A percentile compares a stretch with the other conserved stretches of the same genome.
These are phyloP conservation scores for Mortierella alpina DNA, from an alignment of 192 early-diverging fungal genomes.

Conservation along the genomic window DNA sequence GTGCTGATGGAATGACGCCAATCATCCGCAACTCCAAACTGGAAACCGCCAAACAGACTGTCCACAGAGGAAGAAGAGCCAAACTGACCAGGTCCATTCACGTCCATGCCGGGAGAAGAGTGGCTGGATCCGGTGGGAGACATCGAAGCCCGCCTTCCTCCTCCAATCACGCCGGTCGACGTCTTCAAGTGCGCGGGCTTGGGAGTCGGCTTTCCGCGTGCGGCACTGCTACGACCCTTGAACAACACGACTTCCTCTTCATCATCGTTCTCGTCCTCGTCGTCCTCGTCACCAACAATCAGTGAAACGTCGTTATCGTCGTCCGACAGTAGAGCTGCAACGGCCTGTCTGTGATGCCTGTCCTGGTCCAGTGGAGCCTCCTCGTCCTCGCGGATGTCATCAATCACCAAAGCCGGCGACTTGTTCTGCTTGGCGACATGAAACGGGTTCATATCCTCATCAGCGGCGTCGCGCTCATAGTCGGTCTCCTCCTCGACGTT, in stretches of 20 bases:
- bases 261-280: conserved; percentile 47
- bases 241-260: conserved; percentile 62
- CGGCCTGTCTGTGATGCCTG: conserved; percentile 31
- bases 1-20: conserved; percentile 47
- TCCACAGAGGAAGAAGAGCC: conserved; percentile 34
- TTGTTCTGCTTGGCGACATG: conserved; percentile 5
- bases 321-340: conserved; percentile 41
- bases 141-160: conserved; percentile 35
- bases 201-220: conserved; percentile 31
- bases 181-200: conserved; percentile 47
- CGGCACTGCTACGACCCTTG: conserved; percentile 42
- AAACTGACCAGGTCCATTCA: conserved; percentile 13
- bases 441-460: conserved; percentile 40
- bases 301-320: conserved; percentile 48
- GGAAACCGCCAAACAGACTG: conserved; percentile 47
- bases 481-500: conserved; percentile 29
- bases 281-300: conserved; percentile 43
- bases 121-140: conserved; percentile 36
- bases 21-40: conserved; percentile 46
- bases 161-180: conserved; percentile 35
- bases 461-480: conserved; percentile 32
- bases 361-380: conserved; percentile 18
- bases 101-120: conserved; percentile 42
- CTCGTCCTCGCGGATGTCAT: neutral
- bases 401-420: neutral